Base-by-base conservation (phyloP, 2,329 filamentous ascomycete species). In the Hyphodiscus sp. region DNA sequence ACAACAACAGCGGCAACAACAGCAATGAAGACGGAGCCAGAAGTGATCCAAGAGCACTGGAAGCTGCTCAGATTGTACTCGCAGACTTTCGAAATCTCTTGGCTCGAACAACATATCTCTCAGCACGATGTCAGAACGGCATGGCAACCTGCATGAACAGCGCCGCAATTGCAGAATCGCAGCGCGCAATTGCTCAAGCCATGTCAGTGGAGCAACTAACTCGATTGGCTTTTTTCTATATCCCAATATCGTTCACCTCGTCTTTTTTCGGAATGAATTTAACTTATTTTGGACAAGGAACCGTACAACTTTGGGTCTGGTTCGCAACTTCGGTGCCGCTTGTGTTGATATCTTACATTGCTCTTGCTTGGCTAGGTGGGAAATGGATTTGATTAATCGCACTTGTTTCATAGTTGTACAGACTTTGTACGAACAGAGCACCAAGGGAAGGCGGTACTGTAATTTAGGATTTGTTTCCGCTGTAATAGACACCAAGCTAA, bases 241-340 rank as follows among this genome's bases (percentile, higher is more conserved):
- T 50, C 10, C 47, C 47, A 6, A 16, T 50, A 18, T 50, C 47
- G 13, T 50, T 50, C 38, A 42, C 47, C 16, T 42, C 30, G 13
- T 50, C 47, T 19, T 42, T 50, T 19, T 50, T 41, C 19, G 47
- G 47, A 20, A 50, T 50, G 47, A 50, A 50, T 26, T 50, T 50
- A 16, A n/a, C 30, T 13, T 15, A 50, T 13, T 42, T 50, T 15
- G 47, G 47, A 10, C 13, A 11, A 15, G 41, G 47, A 13, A 23
- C 19, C 13, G 13, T 50, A 7, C 19, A 13, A 13, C 11, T 50
- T 29, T 50, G 47, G 47, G 3, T 43, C 8, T 50, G 30, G 30
- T 41, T 43, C 15, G 33, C 38, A 23, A 29, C 23, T 11, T 41
- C 47, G 8, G 38, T 23, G 23, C 47, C 47, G 6, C 16, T 50